phyloP scores from a whole-genome alignment of 1,139 yeast genomes.

The Yamadazyma atmosphaerica region DNA sequence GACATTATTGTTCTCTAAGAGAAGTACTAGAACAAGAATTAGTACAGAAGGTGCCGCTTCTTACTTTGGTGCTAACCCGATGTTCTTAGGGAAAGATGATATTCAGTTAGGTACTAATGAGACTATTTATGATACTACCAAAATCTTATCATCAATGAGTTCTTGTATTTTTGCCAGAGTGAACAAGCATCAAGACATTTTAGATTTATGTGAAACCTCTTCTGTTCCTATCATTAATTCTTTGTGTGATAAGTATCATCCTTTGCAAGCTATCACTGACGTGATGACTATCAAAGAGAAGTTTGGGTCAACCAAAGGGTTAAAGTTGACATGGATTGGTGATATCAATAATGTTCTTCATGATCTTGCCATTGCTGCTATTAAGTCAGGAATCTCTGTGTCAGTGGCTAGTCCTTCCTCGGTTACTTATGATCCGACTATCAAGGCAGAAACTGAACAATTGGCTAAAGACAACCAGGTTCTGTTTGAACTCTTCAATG shows the following conservation, averaged over 20 bases:
- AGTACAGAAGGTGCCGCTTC: conserved; percentile 94
- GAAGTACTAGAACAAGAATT: conserved; percentile 93
- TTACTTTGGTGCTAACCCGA: conserved; percentile 92
- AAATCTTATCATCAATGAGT: conserved; percentile 91
- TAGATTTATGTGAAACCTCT: conserved; percentile 71
- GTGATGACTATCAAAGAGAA: conserved; percentile 80
- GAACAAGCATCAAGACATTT: conserved; percentile 77
- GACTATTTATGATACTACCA: conserved; percentile 81
- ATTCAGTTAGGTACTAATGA: conserved; percentile 96
- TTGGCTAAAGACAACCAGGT: conserved; percentile 57
- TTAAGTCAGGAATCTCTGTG: conserved; percentile 82
- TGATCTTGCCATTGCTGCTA: conserved; percentile 88
- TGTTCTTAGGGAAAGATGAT: conserved; percentile 95
- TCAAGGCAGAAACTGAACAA: conserved; percentile 54
- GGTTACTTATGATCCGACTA: conserved; percentile 61
- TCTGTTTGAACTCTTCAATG: conserved; percentile 61
- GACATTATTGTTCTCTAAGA: conserved; percentile 80
- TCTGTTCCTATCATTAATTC: conserved; percentile 91
- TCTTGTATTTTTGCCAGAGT: conserved; percentile 97
- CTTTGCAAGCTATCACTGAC: conserved; percentile 93
- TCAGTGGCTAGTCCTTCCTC: conserved; percentile 80
- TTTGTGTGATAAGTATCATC: conserved; percentile 89
- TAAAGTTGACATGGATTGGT: conserved; percentile 93
- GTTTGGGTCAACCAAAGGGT: conserved; percentile 57
- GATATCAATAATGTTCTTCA: conserved; percentile 95